Evolutionary conservation across 108 stramenopile species (phyloP).

Genomic region (Parmales sp.): DNA sequence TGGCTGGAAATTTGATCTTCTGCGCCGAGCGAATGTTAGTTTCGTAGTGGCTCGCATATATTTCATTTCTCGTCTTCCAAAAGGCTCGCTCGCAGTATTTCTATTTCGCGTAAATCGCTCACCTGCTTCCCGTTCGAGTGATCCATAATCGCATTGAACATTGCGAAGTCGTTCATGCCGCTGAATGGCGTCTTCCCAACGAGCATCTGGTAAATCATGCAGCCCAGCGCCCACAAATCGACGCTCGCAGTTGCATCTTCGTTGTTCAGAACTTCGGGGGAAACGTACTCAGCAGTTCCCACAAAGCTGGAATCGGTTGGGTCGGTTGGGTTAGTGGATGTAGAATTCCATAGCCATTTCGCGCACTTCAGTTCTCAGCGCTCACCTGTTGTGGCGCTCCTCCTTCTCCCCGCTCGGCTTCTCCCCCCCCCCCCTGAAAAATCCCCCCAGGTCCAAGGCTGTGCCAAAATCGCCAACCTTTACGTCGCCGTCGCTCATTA

Average conservation of each 20-base stretch:
- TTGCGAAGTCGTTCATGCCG: constrained; percentile 12
- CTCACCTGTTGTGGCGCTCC: not conserved
- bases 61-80: too few relatives aligned
- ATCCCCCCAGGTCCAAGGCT: not conserved
- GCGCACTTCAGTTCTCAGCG: too few relatives aligned
- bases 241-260: constrained; percentile 13
- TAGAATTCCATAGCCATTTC: too few relatives aligned
- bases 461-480: constrained; percentile 40
- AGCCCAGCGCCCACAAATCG: constrained; percentile 40
- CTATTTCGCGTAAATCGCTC: too few relatives aligned
- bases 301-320: constrained; percentile 9
- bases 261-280: constrained; percentile 29
- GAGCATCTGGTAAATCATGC: constrained; percentile 26
- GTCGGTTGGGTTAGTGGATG: not conserved
- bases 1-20: too few relatives aligned
- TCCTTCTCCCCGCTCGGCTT: not conserved
- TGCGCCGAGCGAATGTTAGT: too few relatives aligned
- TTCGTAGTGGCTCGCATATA: too few relatives aligned
- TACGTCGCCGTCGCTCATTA: constrained; percentile 34
- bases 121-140: too few relatives aligned
- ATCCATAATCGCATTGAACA: too few relatives aligned
- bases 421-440: too few relatives aligned
- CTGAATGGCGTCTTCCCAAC: constrained; percentile 29
- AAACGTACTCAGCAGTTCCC: constrained; percentile 45
- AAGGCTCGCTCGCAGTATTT: too few relatives aligned